Percentiles rank a stretch among this genome's conserved stretches.
These are phyloP conservation scores for Rhizoclosmatium sp. DNA, from an alignment of 192 early-diverging fungal genomes.

Conservation along the genomic window DNA sequence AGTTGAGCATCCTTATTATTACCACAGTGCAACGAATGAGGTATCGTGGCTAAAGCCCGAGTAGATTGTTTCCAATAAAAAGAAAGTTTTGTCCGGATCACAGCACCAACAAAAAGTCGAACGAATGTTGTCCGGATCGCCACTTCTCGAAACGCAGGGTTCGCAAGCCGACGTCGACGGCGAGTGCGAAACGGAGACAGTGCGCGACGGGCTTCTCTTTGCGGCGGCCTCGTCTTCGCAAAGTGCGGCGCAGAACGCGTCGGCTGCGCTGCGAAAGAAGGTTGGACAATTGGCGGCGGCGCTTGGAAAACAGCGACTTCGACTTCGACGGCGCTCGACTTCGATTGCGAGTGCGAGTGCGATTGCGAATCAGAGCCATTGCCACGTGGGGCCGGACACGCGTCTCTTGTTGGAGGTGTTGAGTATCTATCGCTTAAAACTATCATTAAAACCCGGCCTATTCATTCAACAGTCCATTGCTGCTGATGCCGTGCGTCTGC, in stretches of 20 bases:
- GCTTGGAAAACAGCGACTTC: slow-evolving; percentile 18
- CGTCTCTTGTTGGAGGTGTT: background rate
- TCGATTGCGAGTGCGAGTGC: too few relatives aligned
- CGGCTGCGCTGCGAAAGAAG: background rate
- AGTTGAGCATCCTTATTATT: slow-evolving; percentile 52
- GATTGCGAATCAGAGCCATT: background rate
- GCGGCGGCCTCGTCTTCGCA: background rate
- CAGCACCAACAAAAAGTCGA: background rate
- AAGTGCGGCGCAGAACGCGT: background rate
- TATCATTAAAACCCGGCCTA: background rate
- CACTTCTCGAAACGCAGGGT: too few relatives aligned
- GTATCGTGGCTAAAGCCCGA: slow-evolving; percentile 40
- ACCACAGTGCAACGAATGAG: slow-evolving; percentile 52
- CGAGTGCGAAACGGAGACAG: background rate
- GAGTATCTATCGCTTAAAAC: background rate
- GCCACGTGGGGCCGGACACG: slow-evolving; percentile 15
- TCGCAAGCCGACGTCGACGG: background rate
- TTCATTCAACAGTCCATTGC: slow-evolving; percentile 1
- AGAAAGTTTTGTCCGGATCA: background rate
- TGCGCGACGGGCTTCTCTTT: slow-evolving; percentile 25
- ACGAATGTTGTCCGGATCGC: background rate
- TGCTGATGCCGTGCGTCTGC: background rate
- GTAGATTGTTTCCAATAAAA: background rate
- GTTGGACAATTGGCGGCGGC: background rate
- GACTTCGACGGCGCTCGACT: background rate